Evolutionary conservation across 257 asterid genomes (phyloP).

Genomic region (Marsdenia floribunda): DNA sequence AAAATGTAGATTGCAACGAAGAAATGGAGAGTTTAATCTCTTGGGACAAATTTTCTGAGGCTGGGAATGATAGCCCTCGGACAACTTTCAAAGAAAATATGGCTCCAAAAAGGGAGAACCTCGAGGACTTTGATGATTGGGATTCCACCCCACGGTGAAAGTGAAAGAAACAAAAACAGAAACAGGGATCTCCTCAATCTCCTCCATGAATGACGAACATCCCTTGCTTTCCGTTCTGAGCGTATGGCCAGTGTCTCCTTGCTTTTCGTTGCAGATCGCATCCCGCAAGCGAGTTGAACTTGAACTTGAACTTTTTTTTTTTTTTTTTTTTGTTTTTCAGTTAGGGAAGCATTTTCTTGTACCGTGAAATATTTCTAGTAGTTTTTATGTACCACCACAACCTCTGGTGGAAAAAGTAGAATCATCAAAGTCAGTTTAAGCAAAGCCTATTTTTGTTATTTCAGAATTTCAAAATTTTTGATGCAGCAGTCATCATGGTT

Average conservation of each 20-base stretch:
- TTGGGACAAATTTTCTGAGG: neutral
- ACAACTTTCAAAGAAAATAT: constrained; percentile 42
- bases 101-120: constrained; percentile 29
- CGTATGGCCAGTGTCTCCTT: constrained; percentile 33
- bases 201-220: constrained; percentile 35
- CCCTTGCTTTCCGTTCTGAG: constrained; percentile 47
- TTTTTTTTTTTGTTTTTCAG: no score
- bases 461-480: neutral
- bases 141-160: constrained; percentile 29
- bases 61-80: neutral
- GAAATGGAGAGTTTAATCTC: constrained; percentile 19
- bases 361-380: no score
- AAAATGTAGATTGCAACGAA: neutral
- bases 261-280: constrained; percentile 40
- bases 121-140: constrained; percentile 22
- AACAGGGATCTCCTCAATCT: neutral
- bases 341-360: no score
- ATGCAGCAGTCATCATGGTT: neutral
- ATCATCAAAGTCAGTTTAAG: neutral
- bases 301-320: no score
- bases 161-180: constrained; percentile 15
- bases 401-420: constrained; percentile 14
- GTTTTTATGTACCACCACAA: neutral
- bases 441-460: neutral
- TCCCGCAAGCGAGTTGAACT: constrained; percentile 29